Base-by-base conservation (phyloP, 257 asterid species). In the Scutellaria minor region DNA sequence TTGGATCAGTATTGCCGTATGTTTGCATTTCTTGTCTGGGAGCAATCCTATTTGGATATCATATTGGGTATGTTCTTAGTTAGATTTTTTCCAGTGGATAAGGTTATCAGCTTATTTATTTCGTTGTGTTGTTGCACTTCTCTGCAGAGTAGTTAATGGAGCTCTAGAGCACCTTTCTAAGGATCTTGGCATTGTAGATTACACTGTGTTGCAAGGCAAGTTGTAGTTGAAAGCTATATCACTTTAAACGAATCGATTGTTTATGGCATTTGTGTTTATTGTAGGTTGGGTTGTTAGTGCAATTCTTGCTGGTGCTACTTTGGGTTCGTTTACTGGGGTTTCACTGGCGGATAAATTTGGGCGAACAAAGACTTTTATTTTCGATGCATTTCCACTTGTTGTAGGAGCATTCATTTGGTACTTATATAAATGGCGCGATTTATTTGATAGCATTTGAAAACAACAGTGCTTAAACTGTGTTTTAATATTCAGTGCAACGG, bases 311-410 rank as follows among this genome's bases (percentile, higher is more conserved):
- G 98, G 96, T 67, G 98, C 98, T 57, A 89, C 97, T 41, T 83
- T 91, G 66, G 98, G 98, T 79, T 94, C 97, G 47, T 94, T 94
- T 81, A 89, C 97, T 70, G 97, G 98, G 70, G 98, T 97, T 82
- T 69, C 96, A 62, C 80, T 94, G 85, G 97, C 97, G 39, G 97
- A 94, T 81, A 82, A 86, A 81, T 94, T 91, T 82, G 98, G 98
- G 73, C 82, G 98, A 73, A 94, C 98, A 69, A 91, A 85, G 84
- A 88, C 98, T 54, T 91, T 91, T 74, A 70, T 83, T 46, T 80
- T 94, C 87, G 96, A 94, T 83, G 93, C 97, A 56, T 85, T 94
- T 77, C 98, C 98, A 44, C 94, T 94, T 56, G 77, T 91, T 64
- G 60, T 89, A 68, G 98, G 98, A 78, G 90, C 98, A 74, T 86